Evolutionary conservation across 768 basidiomycete species (phyloP), one percentile per base, ranked within the genome.

Genomic region (Collybia nuda): DNA sequence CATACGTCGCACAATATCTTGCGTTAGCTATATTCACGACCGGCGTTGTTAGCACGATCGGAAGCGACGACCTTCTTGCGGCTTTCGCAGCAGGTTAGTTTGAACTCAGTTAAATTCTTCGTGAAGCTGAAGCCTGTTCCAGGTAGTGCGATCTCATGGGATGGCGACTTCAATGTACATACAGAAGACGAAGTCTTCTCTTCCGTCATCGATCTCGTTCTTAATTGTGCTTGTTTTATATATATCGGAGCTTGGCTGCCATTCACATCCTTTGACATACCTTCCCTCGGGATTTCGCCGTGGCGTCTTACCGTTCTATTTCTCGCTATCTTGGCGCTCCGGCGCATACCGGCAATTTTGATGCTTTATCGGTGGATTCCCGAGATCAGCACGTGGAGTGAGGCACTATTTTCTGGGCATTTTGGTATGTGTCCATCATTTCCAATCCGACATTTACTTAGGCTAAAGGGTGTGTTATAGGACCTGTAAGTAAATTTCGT

Each of bases 371-470:
- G 71, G 54, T 91, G 84, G 78, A 81, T 97, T 9, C 95, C 95
- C 0, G 95, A 98, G 65, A 90, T 98, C 56, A 66, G 68, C 39
- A 84, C 80, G 19, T 89, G 92, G 84, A 76, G 80, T 40, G 93
- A 98, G 69, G 95, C 96, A 0, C 55, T 94, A 2, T 97, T 98
- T 64, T 83, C 80, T 5, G 96, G 96, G 2, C 94, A 97, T 73
- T 98, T 96, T 63, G 94, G 87, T 82, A 60, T 12, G 67, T 62
- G 28, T 9, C 38, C 17, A n/a, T n/a, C n/a, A n/a, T 9, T 39
- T 9, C 3, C 8, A 14, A n/a, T 19, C n/a, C n/a, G n/a, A n/a
- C n/a, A n/a, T 39, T 12, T 12, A 45, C 45, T 15, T 29, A 8
- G 39, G 17, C 43, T 49, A 15, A 21, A 36, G 9, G 44, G 26